These are phyloP conservation scores for Plantago coronopus DNA, from an alignment of 305 asterid species.

Conservation along the genomic window DNA sequence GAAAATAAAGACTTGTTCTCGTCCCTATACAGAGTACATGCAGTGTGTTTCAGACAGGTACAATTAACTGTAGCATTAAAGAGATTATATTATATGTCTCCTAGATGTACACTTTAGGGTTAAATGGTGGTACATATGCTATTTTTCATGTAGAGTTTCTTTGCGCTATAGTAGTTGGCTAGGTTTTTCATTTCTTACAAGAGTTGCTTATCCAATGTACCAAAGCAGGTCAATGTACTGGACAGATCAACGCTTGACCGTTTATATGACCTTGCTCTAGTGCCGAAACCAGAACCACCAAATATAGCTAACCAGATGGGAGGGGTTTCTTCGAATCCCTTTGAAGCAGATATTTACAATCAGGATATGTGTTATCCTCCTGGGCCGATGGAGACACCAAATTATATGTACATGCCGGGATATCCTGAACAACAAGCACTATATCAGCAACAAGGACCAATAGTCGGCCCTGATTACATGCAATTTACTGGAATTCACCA, in stretches of 20 bases:
- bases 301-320: conserved; percentile 28
- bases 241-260: conserved; percentile 62
- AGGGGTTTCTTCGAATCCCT: conserved; percentile 48
- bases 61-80: too few species aligned
- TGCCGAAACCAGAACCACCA: conserved; percentile 25
- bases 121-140: too few species aligned
- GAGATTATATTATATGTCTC: too few species aligned
- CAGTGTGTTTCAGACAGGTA: too few species aligned
- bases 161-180: not conserved
- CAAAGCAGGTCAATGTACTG: conserved; percentile 45
- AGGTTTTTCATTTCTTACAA: too few species aligned
- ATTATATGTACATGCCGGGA: conserved; percentile 22
- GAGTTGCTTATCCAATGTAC: not conserved
- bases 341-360: conserved; percentile 36
- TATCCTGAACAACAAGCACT: conserved; percentile 1
- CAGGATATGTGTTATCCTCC: conserved; percentile 28
- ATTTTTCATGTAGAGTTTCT: not conserved
- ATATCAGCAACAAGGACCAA: conserved; percentile 8
- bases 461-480: conserved; percentile 15
- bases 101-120: too few species aligned
- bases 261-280: conserved; percentile 44
- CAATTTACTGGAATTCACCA: conserved; percentile 18
- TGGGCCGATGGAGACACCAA: conserved; percentile 5
- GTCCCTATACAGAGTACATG: too few species aligned
- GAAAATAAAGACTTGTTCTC: too few species aligned